Conservation (phyloP, 1,139 yeast species). For the Geotrichum klebahnii region DNA sequence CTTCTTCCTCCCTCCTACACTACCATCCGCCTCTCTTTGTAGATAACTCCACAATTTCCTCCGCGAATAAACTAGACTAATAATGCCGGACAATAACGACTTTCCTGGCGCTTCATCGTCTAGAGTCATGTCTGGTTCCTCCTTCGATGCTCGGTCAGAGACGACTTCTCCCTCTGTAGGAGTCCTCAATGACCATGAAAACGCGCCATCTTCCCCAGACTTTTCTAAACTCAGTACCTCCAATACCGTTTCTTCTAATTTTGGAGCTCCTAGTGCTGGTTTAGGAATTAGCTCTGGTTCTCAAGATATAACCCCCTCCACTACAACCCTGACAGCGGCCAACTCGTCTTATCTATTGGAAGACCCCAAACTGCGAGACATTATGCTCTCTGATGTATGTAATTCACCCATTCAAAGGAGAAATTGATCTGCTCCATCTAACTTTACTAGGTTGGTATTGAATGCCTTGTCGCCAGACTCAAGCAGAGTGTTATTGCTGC, state of each 20-base stretch:
- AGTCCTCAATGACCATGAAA: not conserved
- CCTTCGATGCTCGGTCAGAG: not conserved
- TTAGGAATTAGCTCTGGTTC: too few relatives aligned
- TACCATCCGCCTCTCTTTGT: too few relatives aligned
- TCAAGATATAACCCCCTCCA: too few relatives aligned
- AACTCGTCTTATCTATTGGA: conserved; percentile 43
- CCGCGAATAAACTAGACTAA: too few relatives aligned
- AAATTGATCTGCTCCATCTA: too few relatives aligned
- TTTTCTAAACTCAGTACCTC: not conserved
- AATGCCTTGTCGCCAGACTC: conserved; percentile 62
- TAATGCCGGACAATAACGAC: too few relatives aligned
- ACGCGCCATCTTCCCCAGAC: conserved; percentile 2
- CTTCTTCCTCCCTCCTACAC: too few relatives aligned
- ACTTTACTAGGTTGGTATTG: conserved; percentile 48
- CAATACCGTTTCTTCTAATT: not conserved
- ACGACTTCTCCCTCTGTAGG: not conserved
- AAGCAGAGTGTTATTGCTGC: conserved; percentile 78
- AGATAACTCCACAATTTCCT: too few relatives aligned
- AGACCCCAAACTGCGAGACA: conserved; percentile 47
- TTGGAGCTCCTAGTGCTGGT: not conserved
- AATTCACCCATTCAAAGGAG: not conserved
- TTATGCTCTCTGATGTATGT: conserved; percentile 51
- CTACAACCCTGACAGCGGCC: too few relatives aligned
- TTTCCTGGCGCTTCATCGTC: too few relatives aligned
- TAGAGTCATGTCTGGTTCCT: not conserved